Evolutionary conservation across 2,329 filamentous ascomycete species (phyloP).

Genomic region (Aspergillus sp.): DNA sequence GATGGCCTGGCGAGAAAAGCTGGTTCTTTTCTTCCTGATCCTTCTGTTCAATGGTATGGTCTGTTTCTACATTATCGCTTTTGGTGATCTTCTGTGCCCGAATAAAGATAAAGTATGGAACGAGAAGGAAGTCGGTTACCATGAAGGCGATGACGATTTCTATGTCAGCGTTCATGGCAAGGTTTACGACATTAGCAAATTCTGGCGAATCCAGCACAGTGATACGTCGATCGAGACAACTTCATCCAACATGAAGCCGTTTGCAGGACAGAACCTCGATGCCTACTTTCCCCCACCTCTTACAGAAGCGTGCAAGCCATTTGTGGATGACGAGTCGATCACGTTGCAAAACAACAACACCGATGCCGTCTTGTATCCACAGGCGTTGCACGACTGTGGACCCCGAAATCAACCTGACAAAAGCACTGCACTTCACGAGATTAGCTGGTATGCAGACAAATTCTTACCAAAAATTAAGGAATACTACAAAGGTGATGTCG

Average conservation of each 20-base stretch:
- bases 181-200: slow-evolving; percentile 89
- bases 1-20: slow-evolving; percentile 94
- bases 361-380: slow-evolving; percentile 51
- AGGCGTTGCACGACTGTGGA: slow-evolving; percentile 69
- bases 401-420: slow-evolving; percentile 50
- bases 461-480: slow-evolving; percentile 79
- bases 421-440: slow-evolving; percentile 54
- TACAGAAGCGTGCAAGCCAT: slow-evolving; percentile 64
- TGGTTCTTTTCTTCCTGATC: slow-evolving; percentile 78
- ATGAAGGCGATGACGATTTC: slow-evolving; percentile 70
- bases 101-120: slow-evolving; percentile 90
- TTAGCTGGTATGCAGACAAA: slow-evolving; percentile 69
- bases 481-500: slow-evolving; percentile 82
- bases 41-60: slow-evolving; percentile 73
- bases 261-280: slow-evolving; percentile 75
- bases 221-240: slow-evolving; percentile 61
- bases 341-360: slow-evolving; percentile 56
- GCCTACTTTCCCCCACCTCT: slow-evolving; percentile 82
- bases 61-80: slow-evolving; percentile 87
- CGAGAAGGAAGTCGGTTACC: slow-evolving; percentile 61
- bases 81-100: slow-evolving; percentile 81
- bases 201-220: slow-evolving; percentile 81
- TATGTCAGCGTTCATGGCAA: slow-evolving; percentile 83
- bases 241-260: slow-evolving; percentile 64
- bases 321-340: slow-evolving; percentile 59